phyloP scores from a whole-genome alignment of 768 basidiomycete genomes.

The Suillus weaverae region DNA sequence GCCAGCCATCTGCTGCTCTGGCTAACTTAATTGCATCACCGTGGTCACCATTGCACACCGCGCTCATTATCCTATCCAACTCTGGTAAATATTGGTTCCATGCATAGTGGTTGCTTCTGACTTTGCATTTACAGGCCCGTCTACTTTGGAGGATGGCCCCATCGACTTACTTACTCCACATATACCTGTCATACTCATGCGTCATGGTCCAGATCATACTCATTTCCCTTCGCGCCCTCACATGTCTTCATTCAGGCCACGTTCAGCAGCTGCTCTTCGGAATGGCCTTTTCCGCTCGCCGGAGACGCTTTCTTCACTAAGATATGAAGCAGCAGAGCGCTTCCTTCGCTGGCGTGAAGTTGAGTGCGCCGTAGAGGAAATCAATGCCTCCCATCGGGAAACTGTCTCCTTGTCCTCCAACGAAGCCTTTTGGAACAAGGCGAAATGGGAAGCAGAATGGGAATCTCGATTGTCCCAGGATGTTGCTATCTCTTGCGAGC shows the following conservation, averaged over 20 bases:
- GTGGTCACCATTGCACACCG: constrained; percentile 59
- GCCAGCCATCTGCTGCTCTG: constrained; percentile 50
- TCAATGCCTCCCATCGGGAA: constrained; percentile 35
- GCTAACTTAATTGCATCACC: constrained; percentile 58
- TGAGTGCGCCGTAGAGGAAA: constrained; percentile 51
- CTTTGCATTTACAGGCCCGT: constrained; percentile 26
- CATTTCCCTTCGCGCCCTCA: constrained; percentile 32
- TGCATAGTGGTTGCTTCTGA: constrained; percentile 2
- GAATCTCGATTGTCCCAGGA: constrained; percentile 58
- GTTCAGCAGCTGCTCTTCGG: constrained; percentile 51
- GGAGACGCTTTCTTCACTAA: constrained; percentile 54
- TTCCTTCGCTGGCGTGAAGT: constrained; percentile 75
- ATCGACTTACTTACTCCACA: constrained; percentile 51
- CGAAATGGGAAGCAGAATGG: constrained; percentile 69
- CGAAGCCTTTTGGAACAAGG: constrained; percentile 52
- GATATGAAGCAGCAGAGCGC: constrained; percentile 65
- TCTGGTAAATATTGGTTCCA: constrained; percentile 38
- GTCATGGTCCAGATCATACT: constrained; percentile 37
- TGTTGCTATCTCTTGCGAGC: constrained; percentile 49
- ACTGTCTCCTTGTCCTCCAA: constrained; percentile 22
- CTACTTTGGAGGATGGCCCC: constrained; percentile 41
- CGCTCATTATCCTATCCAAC: constrained; percentile 53
- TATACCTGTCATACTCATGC: constrained; percentile 59
- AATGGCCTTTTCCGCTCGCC: constrained; percentile 64
- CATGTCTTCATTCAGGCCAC: constrained; percentile 59